phyloP scores from a whole-genome alignment of 805 yeast species.

The Jamesozyma hellenica region DNA sequence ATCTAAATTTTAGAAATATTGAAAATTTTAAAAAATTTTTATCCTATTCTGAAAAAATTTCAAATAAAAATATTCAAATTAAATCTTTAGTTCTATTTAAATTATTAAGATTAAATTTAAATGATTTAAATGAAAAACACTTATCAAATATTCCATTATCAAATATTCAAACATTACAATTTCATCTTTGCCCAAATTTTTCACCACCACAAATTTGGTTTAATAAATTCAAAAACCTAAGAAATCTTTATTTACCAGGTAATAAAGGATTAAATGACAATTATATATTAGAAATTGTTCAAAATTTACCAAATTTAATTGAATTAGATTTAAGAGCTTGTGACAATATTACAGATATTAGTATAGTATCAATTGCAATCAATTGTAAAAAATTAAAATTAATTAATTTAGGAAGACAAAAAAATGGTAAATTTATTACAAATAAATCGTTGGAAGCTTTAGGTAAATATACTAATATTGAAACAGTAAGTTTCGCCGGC shows the following conservation, averaged over 20 bases:
- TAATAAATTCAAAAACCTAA: slow-evolving; percentile 30
- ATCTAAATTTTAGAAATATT: slow-evolving; percentile 45
- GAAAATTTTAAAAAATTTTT: slow-evolving; percentile 37
- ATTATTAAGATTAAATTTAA: slow-evolving; percentile 43
- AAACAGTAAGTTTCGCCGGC: slow-evolving; percentile 83
- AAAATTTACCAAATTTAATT: slow-evolving; percentile 47
- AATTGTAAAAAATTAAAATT: slow-evolving; percentile 46
- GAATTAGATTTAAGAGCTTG: slow-evolving; percentile 77
- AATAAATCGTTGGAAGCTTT: slow-evolving; percentile 56
- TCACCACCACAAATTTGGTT: slow-evolving; percentile 45
- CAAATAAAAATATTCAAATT: not conserved
- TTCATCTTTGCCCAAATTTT: slow-evolving; percentile 71
- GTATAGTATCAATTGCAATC: slow-evolving; percentile 56
- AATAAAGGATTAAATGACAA: slow-evolving; percentile 51
- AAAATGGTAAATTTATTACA: slow-evolving; percentile 55
- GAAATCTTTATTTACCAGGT: slow-evolving; percentile 56
- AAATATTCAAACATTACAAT: slow-evolving; percentile 57
- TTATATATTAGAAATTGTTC: slow-evolving; percentile 42
- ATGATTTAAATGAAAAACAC: slow-evolving; percentile 34
- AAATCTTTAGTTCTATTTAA: slow-evolving; percentile 42
- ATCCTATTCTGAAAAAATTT: slow-evolving; percentile 2
- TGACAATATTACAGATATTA: slow-evolving; percentile 63
- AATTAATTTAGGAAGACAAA: slow-evolving; percentile 76
- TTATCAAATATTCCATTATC: slow-evolving; percentile 29
- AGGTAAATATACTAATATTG: slow-evolving; percentile 44